Conservation (phyloP, 2,329 filamentous ascomycete genomes). For the Polytolypa hystricis region DNA sequence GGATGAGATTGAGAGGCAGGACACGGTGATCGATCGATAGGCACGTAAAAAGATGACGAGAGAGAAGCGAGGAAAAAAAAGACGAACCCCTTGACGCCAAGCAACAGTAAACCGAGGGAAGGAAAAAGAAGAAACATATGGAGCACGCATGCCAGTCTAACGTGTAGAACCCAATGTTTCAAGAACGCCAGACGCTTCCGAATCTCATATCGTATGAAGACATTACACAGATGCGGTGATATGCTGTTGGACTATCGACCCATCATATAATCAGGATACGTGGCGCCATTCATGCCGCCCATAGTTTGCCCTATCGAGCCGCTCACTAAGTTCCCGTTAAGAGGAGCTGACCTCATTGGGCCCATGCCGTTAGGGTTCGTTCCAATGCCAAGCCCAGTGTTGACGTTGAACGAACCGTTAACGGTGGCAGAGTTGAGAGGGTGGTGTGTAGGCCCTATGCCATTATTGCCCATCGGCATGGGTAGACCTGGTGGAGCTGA, state of each 20-base stretch:
- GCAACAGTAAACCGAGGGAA: constrained; percentile 19
- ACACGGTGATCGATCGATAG: constrained; percentile 6
- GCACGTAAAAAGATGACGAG: constrained; percentile 7
- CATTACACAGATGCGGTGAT: constrained; percentile 21
- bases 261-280: constrained; percentile 39
- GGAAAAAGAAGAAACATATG: constrained; percentile 17
- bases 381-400: constrained; percentile 29
- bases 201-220: constrained; percentile 33
- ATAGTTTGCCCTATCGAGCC: too few relatives aligned
- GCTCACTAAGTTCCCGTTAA: too few relatives aligned
- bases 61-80: constrained; percentile 19
- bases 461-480: constrained; percentile 25
- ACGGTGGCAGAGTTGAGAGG: constrained; percentile 19
- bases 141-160: constrained; percentile 32
- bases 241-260: constrained; percentile 26
- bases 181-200: constrained; percentile 31
- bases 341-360: too few relatives aligned
- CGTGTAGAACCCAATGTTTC: constrained; percentile 27
- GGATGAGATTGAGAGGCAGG: constrained; percentile 4
- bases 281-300: constrained; percentile 11
- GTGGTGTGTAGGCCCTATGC: constrained; percentile 18
- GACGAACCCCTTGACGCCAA: constrained; percentile 17
- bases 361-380: too few relatives aligned
- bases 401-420: constrained; percentile 25
- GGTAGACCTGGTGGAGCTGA: constrained; percentile 61